Base-by-base conservation (phyloP, 2,329 filamentous ascomycete genomes). In the Thielaviopsis euricoi region DNA sequence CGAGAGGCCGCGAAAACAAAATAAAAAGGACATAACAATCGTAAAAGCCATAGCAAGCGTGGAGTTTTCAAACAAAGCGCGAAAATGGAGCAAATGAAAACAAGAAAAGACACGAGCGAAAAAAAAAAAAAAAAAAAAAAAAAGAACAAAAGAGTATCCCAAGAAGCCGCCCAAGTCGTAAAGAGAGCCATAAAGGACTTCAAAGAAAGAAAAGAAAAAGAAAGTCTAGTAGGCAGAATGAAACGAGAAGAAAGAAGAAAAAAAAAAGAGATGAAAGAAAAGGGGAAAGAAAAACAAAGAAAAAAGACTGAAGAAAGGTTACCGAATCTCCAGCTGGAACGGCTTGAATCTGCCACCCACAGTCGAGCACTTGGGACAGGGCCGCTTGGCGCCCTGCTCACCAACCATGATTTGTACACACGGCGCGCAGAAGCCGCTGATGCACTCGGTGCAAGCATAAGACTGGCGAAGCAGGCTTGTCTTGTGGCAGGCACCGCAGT, bases 371-470 rank as follows among this genome's bases (percentile, higher is more conserved):
- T 83, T 78, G 59, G 87, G 87, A 71, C 87, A 93, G 67, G 86
- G 87, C 65, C 85, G 80, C 61, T 85, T 73, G 13, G 86, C 85
- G 55, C 85, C 82, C 67, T 89, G 85, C 67, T 89, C 86, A 64
- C 79, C 80, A 71, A 88, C 83, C 58, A 91, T 75, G 37, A 87
- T 81, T 65, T 89, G 85, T 59, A 96, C 89, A 66, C 91, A 97
- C 60, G 89, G 82, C 62, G 85, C 82, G 70, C 93, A 97, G 54
- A 97, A 79, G 17, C 90, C 91, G 68, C 89, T 95, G 62, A 97
- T 95, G 69, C 93, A 97, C 70, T 96, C 90, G 1, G 90, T 95
- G 69, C 91, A 97, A 22, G 91, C 91, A 67, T 89, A 96, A 37
- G 88, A 93, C 65, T 91, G 86, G 65, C 83, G 85, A 25, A 97